Percentiles rank a stretch among this genome's conserved stretches.
phyloP scores from a whole-genome alignment of 1,284 basidiomycete genomes.

The Porogramme epimiltina region DNA sequence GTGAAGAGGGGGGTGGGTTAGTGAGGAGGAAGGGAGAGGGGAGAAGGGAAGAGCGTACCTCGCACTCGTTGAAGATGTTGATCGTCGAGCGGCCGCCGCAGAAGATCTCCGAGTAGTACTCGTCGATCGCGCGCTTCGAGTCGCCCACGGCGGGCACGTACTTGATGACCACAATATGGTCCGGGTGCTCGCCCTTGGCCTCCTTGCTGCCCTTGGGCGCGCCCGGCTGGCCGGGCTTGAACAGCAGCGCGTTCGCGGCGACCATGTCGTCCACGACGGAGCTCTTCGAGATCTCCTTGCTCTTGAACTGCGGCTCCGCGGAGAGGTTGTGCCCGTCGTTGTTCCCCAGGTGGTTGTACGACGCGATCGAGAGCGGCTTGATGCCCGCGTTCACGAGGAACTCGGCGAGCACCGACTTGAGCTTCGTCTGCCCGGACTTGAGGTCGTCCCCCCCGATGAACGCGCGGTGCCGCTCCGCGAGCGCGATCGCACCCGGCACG shows the following conservation, averaged over 20 bases:
- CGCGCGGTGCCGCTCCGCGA: conserved; percentile 87
- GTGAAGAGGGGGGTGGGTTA: conserved; percentile 13
- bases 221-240: conserved; percentile 72
- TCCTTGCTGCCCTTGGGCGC: conserved; percentile 62
- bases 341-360: conserved; percentile 99
- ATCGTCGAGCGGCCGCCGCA: conserved; percentile 81
- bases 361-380: conserved; percentile 95
- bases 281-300: conserved; percentile 97
- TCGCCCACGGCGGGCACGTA: conserved; percentile 94
- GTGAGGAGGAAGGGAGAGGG: conserved; percentile 6
- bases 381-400: conserved; percentile 99
- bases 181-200: conserved; percentile 90
- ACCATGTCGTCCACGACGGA: conserved; percentile 99
- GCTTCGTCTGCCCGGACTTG: conserved; percentile 94
- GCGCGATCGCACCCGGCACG: conserved; percentile 92
- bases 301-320: conserved; percentile 94
- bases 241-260: conserved; percentile 86
- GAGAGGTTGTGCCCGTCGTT: conserved; percentile 95
- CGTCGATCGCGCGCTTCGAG: conserved; percentile 97
- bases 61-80: conserved; percentile 97
- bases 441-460: conserved; percentile 99
- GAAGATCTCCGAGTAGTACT: conserved; percentile 96
- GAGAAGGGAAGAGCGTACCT: conserved; percentile 46
- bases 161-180: conserved; percentile 97
- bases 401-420: conserved; percentile 95